Base-by-base conservation (phyloP, 169 alveolate genomes). In the Theileria sp. region DNA sequence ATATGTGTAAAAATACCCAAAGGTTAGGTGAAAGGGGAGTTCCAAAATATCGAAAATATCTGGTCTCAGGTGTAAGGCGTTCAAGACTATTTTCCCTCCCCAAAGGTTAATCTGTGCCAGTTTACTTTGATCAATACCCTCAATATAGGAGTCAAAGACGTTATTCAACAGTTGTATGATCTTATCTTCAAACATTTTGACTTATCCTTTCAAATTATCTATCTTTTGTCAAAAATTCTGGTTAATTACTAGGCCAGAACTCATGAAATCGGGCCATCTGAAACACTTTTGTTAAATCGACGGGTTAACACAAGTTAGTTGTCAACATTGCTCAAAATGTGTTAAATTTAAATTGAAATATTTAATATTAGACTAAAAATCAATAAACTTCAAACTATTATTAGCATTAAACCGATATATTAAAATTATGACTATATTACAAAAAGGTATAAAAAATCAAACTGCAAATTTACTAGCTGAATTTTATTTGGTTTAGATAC, bases 81-180 rank as follows among this genome's bases (percentile, higher is more conserved):
- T 86, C 68, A 89, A 54, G 10, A 75, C 87, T 36, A 89, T 86
- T 67, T 77, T 87, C 28, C 94, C 94, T 34, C 87, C 61, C 67
- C 82, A 70, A 32, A 86, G 74, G 44, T 76, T 80, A 38, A 77
- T 65, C 72, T 77, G 74, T 19, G 77, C 87, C 58, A 89, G 79
- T 82, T 90, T 88, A 26, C 78, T 73, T 73, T 76, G 67, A 70
- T 89, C 93, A 15, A 89, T 65, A 34, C 93, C 92, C 56, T 79
- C 94, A 38, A 88, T 74, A 65, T 38, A 89, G 26, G 91, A 82
- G 50, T 68, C 80, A 32, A 76, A 34, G 34, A 83, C 77, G 70
- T 61, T 65, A 30, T 78, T 75, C n/a, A 83, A 73, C 30, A 83
- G 77, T 60, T 75, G 38, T 3, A 83, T 83, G 44, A 83, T 77